Evolutionary conservation across 2,329 filamentous ascomycete genomes (phyloP), one percentile per base, ranked within the genome.

Genomic region (Botrytis elliptica): DNA sequence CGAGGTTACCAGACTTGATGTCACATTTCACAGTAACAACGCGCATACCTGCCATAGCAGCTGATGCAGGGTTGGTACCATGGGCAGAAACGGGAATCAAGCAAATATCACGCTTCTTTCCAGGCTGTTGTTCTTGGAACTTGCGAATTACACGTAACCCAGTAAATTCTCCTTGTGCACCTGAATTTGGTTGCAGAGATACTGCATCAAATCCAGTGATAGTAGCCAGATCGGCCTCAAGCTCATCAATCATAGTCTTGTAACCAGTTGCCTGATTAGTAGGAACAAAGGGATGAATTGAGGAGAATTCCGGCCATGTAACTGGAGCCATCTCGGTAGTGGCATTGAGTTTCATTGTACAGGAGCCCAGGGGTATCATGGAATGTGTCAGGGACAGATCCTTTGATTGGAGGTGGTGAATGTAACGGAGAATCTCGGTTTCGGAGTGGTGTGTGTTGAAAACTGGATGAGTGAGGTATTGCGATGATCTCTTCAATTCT

Each of bases 301-400:
- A 89, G 60, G 92, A 88, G 80, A 95, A 93, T 68, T 91, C 89
- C 0, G 91, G 89, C 84, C 90, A 91, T 0, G 93, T 93, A 72
- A 98, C 88, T 12, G 95, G 92, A 25, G 93, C 88, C 95, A 98
- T 98, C 85, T 98, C 94, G 0, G 93, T 93, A 4, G 95, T 96
- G 60, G 92, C 93, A 82, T 98, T 98, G 71, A 98, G 90, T 86
- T 98, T 98, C 95, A 98, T 98, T 22, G 95, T 98, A 86, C 95
- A 98, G 1, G 95, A 98, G 33, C 95, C 95, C 1, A 98, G 88
- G 3, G 95, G 94, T 75, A 98, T 98, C 95, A 98, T 98, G 25
- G 95, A 98, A 84, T 98, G 95, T 3, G 95, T 93, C 8, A 98
- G 87, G 1, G 95, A 98, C 22, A 98, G 85, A 81, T 98, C 95